These are phyloP conservation scores for Pseudoscleropodium purum DNA, from an alignment of 225 moss, liverwort and hornwort genomes.

Conservation along the genomic window DNA sequence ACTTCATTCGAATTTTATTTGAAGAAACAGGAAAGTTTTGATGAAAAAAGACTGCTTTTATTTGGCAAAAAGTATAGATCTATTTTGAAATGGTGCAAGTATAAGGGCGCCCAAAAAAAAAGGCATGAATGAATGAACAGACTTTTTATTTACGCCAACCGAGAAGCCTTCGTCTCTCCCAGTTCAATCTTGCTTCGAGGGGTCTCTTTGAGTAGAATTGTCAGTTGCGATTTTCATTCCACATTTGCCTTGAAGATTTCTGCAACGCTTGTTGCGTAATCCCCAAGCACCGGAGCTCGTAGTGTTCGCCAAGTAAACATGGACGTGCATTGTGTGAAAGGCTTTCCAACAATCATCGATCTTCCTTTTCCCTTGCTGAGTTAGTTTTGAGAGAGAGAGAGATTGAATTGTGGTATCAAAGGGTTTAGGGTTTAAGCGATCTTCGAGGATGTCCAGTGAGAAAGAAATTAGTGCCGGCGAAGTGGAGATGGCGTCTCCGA, in stretches of 20 bases:
- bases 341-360: background rate
- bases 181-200: background rate
- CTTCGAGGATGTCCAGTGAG: background rate
- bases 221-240: background rate
- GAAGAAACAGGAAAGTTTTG: no score
- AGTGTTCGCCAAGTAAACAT: background rate
- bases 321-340: background rate
- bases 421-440: conserved; percentile 8
- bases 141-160: background rate
- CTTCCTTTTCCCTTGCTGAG: background rate
- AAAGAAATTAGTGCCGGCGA: background rate
- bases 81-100: background rate
- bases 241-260: background rate
- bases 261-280: background rate
- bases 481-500: background rate
- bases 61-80: background rate
- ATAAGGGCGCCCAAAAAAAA: background rate
- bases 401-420: background rate
- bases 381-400: background rate
- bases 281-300: background rate
- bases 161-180: background rate
- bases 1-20: background rate
- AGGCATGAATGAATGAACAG: background rate
- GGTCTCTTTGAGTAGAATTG: background rate
- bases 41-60: no score